Evolutionary conservation across 768 basidiomycete genomes (phyloP).

Genomic region (Boletus tomentosulus): DNA sequence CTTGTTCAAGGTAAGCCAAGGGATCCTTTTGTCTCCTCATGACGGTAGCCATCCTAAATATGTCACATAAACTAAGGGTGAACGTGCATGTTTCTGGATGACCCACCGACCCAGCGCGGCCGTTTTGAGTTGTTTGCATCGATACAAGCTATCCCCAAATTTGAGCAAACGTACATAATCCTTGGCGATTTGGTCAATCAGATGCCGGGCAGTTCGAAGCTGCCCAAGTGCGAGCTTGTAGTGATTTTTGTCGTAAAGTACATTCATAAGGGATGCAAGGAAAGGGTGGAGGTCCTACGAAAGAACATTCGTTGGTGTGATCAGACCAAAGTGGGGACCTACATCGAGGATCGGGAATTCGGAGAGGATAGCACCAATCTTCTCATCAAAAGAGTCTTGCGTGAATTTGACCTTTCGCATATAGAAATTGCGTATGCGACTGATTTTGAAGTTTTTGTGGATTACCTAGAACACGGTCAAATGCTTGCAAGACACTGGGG

Average conservation of each 20-base stretch:
- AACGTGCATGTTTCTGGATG: background rate
- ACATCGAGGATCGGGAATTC: constrained; percentile 99
- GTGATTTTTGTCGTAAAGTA: constrained; percentile 99
- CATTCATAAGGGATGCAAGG: constrained; percentile 92
- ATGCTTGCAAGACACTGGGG: background rate
- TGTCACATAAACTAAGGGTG: background rate
- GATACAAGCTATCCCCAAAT: constrained; percentile 95
- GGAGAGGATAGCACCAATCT: constrained; percentile 84
- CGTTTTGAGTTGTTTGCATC: constrained; percentile 97
- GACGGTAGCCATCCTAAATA: constrained; percentile 91
- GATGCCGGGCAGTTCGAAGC: constrained; percentile 89
- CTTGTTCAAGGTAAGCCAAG: constrained; percentile 97
- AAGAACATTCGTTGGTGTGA: constrained; percentile 3
- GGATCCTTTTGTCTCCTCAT: constrained; percentile 99
- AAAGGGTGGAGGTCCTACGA: constrained; percentile 92
- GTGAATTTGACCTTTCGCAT: constrained; percentile 99
- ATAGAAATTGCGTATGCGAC: constrained; percentile 95
- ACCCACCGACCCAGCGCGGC: constrained; percentile 94
- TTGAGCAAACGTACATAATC: constrained; percentile 96
- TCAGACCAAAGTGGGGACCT: constrained; percentile 31
- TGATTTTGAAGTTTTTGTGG: constrained; percentile 99
- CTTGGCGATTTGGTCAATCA: constrained; percentile 95
- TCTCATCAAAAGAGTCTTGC: constrained; percentile 94
- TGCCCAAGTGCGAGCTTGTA: constrained; percentile 99
- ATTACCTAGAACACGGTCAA: constrained; percentile 60